Evolutionary conservation across 176 grass and related monocot species (phyloP).

Genomic region (Pharus latifolius): DNA sequence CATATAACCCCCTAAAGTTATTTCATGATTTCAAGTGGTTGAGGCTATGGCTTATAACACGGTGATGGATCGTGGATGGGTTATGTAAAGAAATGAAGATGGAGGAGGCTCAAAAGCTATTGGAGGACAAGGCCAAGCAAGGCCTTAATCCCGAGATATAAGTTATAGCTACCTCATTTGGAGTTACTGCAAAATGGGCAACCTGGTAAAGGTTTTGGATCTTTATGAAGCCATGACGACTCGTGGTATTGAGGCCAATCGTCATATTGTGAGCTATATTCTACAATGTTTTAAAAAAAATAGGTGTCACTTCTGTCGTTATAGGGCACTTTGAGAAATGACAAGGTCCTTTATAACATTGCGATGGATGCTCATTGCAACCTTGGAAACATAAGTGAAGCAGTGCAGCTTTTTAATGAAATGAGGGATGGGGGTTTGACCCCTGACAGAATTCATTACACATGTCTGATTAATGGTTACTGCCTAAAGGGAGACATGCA

Average conservation of each 20-base stretch:
- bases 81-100: slow-evolving; percentile 35
- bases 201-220: slow-evolving; percentile 26
- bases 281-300: slow-evolving; percentile 22
- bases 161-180: slow-evolving; percentile 27
- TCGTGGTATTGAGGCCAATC: slow-evolving; percentile 18
- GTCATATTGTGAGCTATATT: slow-evolving; percentile 17
- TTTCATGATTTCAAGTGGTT: no score
- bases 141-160: not conserved
- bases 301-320: slow-evolving; percentile 20
- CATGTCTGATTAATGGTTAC: slow-evolving; percentile 39
- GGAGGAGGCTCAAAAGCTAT: slow-evolving; percentile 32
- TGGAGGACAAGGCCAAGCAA: slow-evolving; percentile 24
- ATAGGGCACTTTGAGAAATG: slow-evolving; percentile 18
- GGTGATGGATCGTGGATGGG: slow-evolving; percentile 27
- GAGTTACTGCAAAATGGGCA: slow-evolving; percentile 17
- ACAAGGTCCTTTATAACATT: slow-evolving; percentile 38
- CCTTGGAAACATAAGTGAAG: slow-evolving; percentile 23
- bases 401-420: slow-evolving; percentile 31
- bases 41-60: slow-evolving; percentile 24
- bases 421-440: slow-evolving; percentile 25
- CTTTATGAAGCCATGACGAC: slow-evolving; percentile 24
- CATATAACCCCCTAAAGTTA: no score
- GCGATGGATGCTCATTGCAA: slow-evolving; percentile 22
- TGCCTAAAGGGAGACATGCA: slow-evolving; percentile 30
- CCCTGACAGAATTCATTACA: slow-evolving; percentile 45